A percentile compares a stretch with the other conserved stretches of the same genome.
phyloP scores from a whole-genome alignment of 208 protist species.

The Leishmania major region DNA sequence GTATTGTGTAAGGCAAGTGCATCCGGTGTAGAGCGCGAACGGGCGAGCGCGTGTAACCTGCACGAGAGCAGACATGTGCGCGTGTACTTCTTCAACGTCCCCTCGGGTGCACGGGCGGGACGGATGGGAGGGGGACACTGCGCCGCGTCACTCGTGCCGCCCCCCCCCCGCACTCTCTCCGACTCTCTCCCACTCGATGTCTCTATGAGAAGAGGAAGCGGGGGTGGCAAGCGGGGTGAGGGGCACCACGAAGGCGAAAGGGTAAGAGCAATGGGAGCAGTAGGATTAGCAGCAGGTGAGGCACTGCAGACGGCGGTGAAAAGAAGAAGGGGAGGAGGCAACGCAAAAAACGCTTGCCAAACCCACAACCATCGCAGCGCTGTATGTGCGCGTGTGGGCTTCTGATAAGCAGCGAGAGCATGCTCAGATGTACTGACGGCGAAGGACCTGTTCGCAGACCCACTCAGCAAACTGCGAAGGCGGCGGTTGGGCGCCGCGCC shows the following conservation, averaged over 20 bases:
- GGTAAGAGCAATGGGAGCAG: neutral
- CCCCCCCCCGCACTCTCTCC: neutral
- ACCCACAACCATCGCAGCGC: neutral
- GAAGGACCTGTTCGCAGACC: conserved; percentile 43
- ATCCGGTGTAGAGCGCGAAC: neutral
- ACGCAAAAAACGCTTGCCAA: neutral
- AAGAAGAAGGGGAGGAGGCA: neutral
- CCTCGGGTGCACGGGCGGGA: neutral
- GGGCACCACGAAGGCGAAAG: neutral
- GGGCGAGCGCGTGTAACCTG: neutral
- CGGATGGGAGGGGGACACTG: neutral
- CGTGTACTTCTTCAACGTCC: neutral
- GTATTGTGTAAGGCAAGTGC: neutral
- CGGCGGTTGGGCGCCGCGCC: neutral
- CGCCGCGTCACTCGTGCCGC: neutral
- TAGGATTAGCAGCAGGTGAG: neutral
- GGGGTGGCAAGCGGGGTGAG: neutral
- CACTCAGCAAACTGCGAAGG: conserved; percentile 14
- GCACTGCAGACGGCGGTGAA: neutral
- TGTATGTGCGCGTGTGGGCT: neutral
- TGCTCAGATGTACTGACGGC: conserved; percentile 38
- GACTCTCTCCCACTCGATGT: neutral
- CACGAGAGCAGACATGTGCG: neutral
- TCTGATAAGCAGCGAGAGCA: neutral
- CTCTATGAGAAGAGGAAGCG: neutral